Percentiles rank a stretch among this genome's conserved stretches.
These are phyloP conservation scores for Eucalyptus viminalis DNA, from an alignment of 345 rosid genomes.

Conservation along the genomic window DNA sequence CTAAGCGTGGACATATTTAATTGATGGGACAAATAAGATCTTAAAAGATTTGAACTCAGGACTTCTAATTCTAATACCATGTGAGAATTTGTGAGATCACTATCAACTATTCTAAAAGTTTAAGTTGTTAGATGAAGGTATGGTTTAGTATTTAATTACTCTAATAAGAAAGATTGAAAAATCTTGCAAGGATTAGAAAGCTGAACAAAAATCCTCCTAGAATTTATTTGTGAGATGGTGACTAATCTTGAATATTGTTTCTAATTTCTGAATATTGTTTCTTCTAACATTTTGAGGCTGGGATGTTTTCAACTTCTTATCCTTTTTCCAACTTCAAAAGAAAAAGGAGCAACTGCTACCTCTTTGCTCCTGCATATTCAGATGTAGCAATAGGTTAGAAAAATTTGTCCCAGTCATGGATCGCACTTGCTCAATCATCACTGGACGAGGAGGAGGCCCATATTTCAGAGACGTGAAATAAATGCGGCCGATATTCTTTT, in stretches of 20 bases:
- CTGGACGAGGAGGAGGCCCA: not conserved
- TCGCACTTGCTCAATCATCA: not conserved
- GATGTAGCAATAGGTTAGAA: not conserved
- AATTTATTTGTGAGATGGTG: not conserved
- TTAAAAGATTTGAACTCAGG: accelerated
- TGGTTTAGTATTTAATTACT: no score
- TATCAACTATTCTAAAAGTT: accelerated
- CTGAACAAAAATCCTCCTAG: not conserved
- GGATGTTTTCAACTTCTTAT: not conserved
- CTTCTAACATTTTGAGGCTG: not conserved
- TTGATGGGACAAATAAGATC: no score
- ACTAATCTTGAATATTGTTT: no score
- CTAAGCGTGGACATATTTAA: no score
- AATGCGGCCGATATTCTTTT: not conserved
- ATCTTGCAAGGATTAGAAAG: not conserved
- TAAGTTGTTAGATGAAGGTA: no score
- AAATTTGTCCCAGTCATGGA: not conserved
- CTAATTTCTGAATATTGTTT: not conserved
- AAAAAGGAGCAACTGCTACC: not conserved
- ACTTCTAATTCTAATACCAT: accelerated
- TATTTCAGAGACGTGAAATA: not conserved
- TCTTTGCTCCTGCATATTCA: not conserved
- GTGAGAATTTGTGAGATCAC: accelerated
- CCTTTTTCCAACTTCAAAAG: not conserved
- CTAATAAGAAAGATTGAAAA: not conserved